Conservation (phyloP, 148 eudicot species). For the Suaeda aralocaspica region DNA sequence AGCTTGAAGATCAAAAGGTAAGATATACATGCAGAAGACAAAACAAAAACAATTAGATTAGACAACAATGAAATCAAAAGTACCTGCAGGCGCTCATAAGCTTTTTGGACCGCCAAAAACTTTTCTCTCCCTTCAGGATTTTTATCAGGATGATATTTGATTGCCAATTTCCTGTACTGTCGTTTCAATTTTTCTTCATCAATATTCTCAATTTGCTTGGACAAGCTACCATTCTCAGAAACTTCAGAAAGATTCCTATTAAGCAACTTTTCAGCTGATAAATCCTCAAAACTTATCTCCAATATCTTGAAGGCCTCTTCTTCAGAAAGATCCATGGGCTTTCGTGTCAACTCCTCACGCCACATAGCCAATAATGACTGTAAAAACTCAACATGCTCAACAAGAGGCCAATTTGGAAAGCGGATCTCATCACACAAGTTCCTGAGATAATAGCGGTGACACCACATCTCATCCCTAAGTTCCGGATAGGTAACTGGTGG, state of each 20-base stretch:
- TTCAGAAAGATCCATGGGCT: conserved; percentile 99
- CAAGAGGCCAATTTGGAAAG: conserved; percentile 97
- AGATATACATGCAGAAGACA: neutral
- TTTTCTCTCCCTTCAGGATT: conserved; percentile 99
- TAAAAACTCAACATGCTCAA: conserved; percentile 97
- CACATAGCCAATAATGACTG: conserved; percentile 97
- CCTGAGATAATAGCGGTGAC: conserved; percentile 96
- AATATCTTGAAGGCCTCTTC: conserved; percentile 97
- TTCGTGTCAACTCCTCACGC: conserved; percentile 97
- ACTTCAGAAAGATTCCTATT: conserved; percentile 37
- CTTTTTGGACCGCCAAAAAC: conserved; percentile 98
- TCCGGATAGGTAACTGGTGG: conserved; percentile 99
- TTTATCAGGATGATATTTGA: conserved; percentile 98
- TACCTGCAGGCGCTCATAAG: conserved; percentile 98
- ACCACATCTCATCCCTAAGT: conserved; percentile 98
- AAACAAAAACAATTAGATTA: neutral
- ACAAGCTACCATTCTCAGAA: conserved; percentile 51
- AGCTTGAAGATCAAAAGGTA: neutral
- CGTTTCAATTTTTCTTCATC: conserved; percentile 99
- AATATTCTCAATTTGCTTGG: conserved; percentile 80
- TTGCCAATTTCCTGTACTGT: conserved; percentile 94
- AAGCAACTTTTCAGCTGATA: conserved; percentile 57
- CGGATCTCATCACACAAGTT: conserved; percentile 95
- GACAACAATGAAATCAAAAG: conserved; percentile 3
- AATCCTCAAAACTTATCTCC: conserved; percentile 82